Percentiles rank a stretch among this genome's conserved stretches.
These are phyloP conservation scores for Quercus rubra DNA, from an alignment of 306 rosid species.

Conservation along the genomic window DNA sequence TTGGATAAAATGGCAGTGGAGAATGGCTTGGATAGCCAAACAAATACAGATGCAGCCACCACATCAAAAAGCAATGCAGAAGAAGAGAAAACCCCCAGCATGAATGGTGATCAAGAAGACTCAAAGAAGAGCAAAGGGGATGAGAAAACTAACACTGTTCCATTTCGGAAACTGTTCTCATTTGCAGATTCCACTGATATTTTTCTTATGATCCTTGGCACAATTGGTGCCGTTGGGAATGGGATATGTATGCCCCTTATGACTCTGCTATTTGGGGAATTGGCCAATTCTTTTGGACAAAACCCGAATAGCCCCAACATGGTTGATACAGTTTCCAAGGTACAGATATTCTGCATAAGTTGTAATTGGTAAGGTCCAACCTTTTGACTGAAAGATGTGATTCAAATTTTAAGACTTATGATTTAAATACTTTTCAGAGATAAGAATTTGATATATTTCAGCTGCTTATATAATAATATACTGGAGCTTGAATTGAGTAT, in stretches of 20 bases:
- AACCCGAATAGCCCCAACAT: slow-evolving; percentile 39
- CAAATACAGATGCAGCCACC: slow-evolving; percentile 20
- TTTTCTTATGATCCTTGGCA: slow-evolving; percentile 56
- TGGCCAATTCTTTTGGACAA: slow-evolving; percentile 56
- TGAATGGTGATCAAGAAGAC: slow-evolving; percentile 14
- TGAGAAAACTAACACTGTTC: slow-evolving; percentile 45
- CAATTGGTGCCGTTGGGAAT: slow-evolving; percentile 72
- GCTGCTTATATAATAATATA: background rate
- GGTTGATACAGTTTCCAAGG: slow-evolving; percentile 60
- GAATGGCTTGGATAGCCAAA: slow-evolving; percentile 23
- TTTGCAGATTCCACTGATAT: slow-evolving; percentile 72
- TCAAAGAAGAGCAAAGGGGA: slow-evolving; percentile 30
- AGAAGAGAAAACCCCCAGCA: slow-evolving; percentile 17
- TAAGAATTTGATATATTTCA: background rate
- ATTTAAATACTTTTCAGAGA: background rate
- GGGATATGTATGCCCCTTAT: slow-evolving; percentile 64
- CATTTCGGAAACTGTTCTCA: slow-evolving; percentile 63
- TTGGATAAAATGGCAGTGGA: slow-evolving; percentile 41
- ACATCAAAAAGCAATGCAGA: slow-evolving; percentile 29
- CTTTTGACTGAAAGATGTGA: background rate
- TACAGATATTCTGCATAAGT: background rate
- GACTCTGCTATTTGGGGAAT: slow-evolving; percentile 65
- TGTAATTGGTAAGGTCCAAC: background rate
- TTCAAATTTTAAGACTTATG: background rate
- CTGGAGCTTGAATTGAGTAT: background rate